Base-by-base conservation (phyloP, 257 asterid genomes). In the Salvia rosmarinus region DNA sequence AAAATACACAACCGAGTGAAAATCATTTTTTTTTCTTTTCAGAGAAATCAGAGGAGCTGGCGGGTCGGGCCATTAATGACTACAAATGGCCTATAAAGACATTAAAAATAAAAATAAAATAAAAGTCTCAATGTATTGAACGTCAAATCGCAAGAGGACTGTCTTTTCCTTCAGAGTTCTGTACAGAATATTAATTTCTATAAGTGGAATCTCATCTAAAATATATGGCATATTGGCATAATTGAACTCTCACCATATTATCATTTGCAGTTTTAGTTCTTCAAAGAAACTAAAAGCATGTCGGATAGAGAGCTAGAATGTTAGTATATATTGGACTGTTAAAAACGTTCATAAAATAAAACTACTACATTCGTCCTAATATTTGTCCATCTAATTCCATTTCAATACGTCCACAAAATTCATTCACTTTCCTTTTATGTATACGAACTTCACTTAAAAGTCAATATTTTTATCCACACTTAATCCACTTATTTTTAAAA, bases 51-150 rank as follows among this genome's bases (percentile, higher is more conserved):
- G n/a, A n/a, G n/a, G n/a, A n/a, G n/a, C n/a, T n/a, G n/a, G n/a
- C n/a, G n/a, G n/a, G n/a, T n/a, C n/a, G 65, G 66, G 49, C 10
- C 61, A 80, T 80, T 83, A 71, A 83, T 80, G 80, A 69, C 72
- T 59, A 35, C 58, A 74, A 65, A 77, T 64, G 60, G 62, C 73
- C 64, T 63, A 44, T 76, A 49, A 74, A 79, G 51, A 11, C 30
- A 25, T 25, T 25, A 1, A 43, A 13, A 43, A 43, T 44, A 63
- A 68, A 35, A 28, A n/a, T n/a, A n/a, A n/a, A n/a, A n/a, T n/a
- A n/a, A 65, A 64, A 57, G 35, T 58, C 50, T 68, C 14, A 39
- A 55, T 64, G 30, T 54, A 25, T 62, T 44, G 39, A 70, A 19
- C 59, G 52, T 58, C 14, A 40, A 70, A 58, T n/a, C n/a, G n/a